Evolutionary conservation across 192 early-diverging fungal species (phyloP), one percentile per base, ranked within the genome.

Genomic region (Coemansia sp.): DNA sequence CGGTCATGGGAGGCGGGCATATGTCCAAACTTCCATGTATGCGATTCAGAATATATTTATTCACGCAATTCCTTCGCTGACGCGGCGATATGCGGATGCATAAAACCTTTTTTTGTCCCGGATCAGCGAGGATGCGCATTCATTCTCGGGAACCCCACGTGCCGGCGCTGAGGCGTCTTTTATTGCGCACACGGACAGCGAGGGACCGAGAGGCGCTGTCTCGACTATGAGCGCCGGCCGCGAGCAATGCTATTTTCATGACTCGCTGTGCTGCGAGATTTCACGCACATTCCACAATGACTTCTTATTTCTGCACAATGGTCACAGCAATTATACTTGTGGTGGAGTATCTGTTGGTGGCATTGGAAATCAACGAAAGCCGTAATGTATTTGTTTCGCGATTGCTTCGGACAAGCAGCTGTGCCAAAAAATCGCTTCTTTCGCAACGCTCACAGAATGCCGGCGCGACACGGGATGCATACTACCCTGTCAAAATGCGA

Each of bases 301-400:
- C 42, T 44, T 44, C 42, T 44, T 22, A 44, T 22, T 44, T 44
- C 42, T 44, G 42, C 42, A 44, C 42, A 44, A 44, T 44, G 42
- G 7, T 11, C 25, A 26, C 25, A 22, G 14, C 42, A 22, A 25
- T 20, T 44, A 44, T 44, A 26, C 25, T 5, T 74, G 61, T 75
- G 67, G 71, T 64, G 5, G 56, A 58, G 7, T 75, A 64, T 25
- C 57, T 75, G 27, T 59, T 66, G 19, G 53, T 75, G 60, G 61
- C 71, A 15, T 42, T 75, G 34, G 67, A 75, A 67, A 75, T 75
- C 49, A 75, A 75, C 57, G 71, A 75, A 50, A 64, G 71, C 32
- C 71, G 64, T 29, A 64, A 64, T 38, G 71, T 64, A 26, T 62
- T 61, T 15, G 34, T 75, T 64, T 75, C 71, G 45, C 60, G 64